A percentile compares a stretch with the other conserved stretches of the same genome.
Conservation (phyloP, 2,329 filamentous ascomycete species). For the Teratosphaeria pseudoeucalypti region DNA sequence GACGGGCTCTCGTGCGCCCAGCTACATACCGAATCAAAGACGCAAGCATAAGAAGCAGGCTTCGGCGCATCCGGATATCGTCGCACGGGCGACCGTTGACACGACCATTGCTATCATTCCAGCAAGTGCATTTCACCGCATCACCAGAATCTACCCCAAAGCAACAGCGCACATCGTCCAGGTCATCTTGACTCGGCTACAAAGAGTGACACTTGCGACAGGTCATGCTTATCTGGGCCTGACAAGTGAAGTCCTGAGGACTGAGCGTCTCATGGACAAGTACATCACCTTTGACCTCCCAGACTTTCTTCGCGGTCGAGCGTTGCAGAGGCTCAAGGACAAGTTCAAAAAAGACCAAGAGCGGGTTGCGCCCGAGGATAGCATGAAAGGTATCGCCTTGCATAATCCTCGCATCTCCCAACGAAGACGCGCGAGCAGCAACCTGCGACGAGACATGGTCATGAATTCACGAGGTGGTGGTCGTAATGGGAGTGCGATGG, state of each 20-base stretch:
- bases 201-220: conserved; percentile 87
- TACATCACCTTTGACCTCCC: conserved; percentile 87
- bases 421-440: conserved; percentile 57
- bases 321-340: conserved; percentile 75
- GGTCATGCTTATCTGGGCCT: conserved; percentile 90
- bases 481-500: conserved; percentile 12
- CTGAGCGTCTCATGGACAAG: conserved; percentile 86
- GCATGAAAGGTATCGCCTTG: conserved; percentile 84
- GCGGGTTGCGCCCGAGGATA: conserved; percentile 67
- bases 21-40: conserved; percentile 1
- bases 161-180: conserved; percentile 96
- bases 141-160: conserved; percentile 91
- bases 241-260: conserved; percentile 82
- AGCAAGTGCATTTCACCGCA: conserved; percentile 81
- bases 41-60: conserved; percentile 38
- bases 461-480: conserved; percentile 51
- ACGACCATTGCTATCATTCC: conserved; percentile 98
- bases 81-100: conserved; percentile 89
- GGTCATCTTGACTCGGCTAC: conserved; percentile 87
- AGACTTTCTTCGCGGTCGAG: conserved; percentile 75
- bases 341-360: conserved; percentile 76
- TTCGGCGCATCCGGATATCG: conserved; percentile 91
- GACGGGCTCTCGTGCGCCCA: conserved; percentile 14
- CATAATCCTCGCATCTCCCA: conserved; percentile 65
- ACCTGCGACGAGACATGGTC: conserved; percentile 67